A percentile compares a stretch with the other conserved stretches of the same genome.
Conservation (phyloP, 148 eudicot genomes). For the Camellia sinensis region DNA sequence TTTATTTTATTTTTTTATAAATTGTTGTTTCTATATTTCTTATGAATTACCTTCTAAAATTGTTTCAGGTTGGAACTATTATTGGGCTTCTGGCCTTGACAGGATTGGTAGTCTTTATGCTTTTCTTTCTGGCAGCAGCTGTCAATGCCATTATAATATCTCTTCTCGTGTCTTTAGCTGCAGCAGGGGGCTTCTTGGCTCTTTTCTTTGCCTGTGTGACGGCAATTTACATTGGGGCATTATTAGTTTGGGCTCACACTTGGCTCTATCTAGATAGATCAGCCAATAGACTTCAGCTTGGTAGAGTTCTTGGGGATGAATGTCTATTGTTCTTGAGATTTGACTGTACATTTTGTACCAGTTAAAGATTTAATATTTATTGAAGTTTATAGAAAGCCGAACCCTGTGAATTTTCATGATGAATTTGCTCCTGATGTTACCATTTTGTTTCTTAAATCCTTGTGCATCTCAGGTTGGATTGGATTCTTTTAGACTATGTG, state of each 20-base stretch:
- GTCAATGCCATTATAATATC: constrained; percentile 66
- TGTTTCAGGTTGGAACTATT: constrained; percentile 74
- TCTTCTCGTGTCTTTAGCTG: constrained; percentile 66
- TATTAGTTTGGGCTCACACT: constrained; percentile 34
- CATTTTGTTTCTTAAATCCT: neutral
- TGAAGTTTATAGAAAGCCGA: neutral
- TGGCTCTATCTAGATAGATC: neutral
- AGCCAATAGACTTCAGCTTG: neutral
- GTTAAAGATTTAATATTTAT: neutral
- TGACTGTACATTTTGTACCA: neutral
- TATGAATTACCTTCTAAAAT: neutral
- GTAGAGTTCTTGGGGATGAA: neutral
- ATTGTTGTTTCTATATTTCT: neutral
- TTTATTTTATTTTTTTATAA: no score
- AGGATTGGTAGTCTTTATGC: constrained; percentile 57
- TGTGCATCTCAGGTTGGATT: constrained; percentile 53
- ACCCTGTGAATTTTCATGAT: neutral
- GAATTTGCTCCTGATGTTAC: constrained; percentile 6
- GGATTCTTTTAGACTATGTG: constrained; percentile 66
- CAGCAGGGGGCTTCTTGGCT: constrained; percentile 85
- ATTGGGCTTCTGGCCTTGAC: constrained; percentile 52
- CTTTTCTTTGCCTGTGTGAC: constrained; percentile 75
- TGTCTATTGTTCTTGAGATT: neutral
- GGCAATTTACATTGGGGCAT: constrained; percentile 62
- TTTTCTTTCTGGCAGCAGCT: constrained; percentile 72